A percentile compares a stretch with the other conserved stretches of the same genome.
Conservation (phyloP, 148 eudicot species). For the Silene uniflora region DNA sequence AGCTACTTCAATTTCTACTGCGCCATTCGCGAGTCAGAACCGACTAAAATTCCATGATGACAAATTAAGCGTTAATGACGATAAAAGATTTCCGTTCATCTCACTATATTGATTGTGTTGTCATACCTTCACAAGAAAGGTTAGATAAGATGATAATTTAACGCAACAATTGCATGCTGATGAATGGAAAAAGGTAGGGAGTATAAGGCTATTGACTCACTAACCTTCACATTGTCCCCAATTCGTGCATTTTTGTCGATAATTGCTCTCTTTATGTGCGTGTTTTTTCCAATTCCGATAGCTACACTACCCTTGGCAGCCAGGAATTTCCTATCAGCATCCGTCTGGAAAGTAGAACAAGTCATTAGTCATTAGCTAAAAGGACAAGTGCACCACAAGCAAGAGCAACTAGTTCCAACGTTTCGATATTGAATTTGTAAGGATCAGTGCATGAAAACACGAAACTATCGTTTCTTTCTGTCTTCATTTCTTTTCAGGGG, state of each 20-base stretch:
- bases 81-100: not conserved
- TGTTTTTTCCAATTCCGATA: constrained; percentile 82
- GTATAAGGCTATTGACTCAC: not conserved
- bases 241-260: constrained; percentile 96
- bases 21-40: not conserved
- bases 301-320: constrained; percentile 88
- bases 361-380: constrained; percentile 5
- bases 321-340: constrained; percentile 67
- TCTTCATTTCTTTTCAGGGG: not conserved
- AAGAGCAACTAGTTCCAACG: not conserved
- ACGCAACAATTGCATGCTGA: not conserved
- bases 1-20: not conserved
- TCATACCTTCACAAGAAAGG: not conserved
- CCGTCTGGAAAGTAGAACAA: constrained; percentile 53
- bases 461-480: not conserved
- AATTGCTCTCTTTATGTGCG: constrained; percentile 89
- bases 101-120: not conserved
- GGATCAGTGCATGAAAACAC: not conserved
- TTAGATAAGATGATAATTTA: not conserved
- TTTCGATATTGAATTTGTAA: not conserved
- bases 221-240: constrained; percentile 82
- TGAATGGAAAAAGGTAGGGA: not conserved
- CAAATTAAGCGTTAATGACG: not conserved
- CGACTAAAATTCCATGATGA: not conserved
- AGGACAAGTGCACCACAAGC: not conserved